Base-by-base conservation (phyloP, 208 protist genomes). In the Leptomonas seymouri region DNA sequence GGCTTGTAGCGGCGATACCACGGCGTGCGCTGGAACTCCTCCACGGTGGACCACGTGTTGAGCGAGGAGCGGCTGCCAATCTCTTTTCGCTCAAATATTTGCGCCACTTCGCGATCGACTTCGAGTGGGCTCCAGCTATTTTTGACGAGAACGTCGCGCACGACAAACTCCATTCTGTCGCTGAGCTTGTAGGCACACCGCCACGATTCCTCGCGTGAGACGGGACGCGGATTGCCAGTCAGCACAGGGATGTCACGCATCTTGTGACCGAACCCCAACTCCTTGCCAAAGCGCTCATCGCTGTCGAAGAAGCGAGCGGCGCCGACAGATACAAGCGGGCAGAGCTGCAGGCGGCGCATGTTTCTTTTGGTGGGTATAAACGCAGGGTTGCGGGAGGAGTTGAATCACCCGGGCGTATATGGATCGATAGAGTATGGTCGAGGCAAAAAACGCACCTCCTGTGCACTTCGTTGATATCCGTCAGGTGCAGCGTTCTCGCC, bases 21-120 rank as follows among this genome's bases (percentile, higher is more conserved):
- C 21, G 91, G 91, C 25, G 91, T 96, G 54, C 91, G 80, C 77
- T 94, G 91, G 65, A 94, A 96, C 58, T 96, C 91, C 63, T 96
- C 91, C 16, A 96, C 89, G 36, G 88, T 94, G 14, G 85, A 85
- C 89, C 91, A 96, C 30, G 86, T 88, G 56, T 93, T 96, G 34
- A 93, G 77, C 6, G 91, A 91, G n/a, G 91, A 82, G 60, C 80
- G 73, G 56, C 71, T 85, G 42, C 86, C 86, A 12, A 76, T 23
- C 34, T 71, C 64, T 58, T 93, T 93, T 30, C 84, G 75, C 60
- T 91, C 83, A 61, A 93, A 93, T 23, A 96, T 96, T 55, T 93
- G 82, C 21, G 86, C 76, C 75, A 94, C 61, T 60, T 96, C 91
- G 6, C 91, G 84, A 41, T 93, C 75, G 18, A 94, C 76, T 63